Evolutionary conservation across 2,329 filamentous ascomycete species (phyloP).

Genomic region (Tolypocladium capitatum): DNA sequence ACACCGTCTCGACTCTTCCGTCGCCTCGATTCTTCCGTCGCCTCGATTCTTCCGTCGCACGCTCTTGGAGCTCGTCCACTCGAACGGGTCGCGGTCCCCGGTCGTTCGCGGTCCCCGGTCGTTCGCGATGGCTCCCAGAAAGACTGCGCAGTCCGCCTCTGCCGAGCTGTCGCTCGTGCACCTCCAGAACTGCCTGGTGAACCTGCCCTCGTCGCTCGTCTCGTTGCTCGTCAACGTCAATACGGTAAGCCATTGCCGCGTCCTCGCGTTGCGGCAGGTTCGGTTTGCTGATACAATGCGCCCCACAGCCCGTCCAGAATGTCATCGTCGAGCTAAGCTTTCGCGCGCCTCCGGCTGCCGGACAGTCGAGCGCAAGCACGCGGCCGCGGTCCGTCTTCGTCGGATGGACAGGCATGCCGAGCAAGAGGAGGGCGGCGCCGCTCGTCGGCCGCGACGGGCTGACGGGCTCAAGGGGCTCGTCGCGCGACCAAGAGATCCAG

Average conservation of each 20-base stretch:
- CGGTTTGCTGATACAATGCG: conserved; percentile 8
- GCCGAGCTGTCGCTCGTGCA: conserved; percentile 78
- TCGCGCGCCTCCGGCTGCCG: conserved; percentile 32
- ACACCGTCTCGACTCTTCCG: neutral
- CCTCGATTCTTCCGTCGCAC: conserved; percentile 1
- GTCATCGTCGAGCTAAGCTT: conserved; percentile 86
- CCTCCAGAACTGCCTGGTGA: conserved; percentile 89
- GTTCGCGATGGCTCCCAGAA: conserved; percentile 32
- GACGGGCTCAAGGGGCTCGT: conserved; percentile 40
- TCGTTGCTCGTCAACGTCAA: conserved; percentile 79
- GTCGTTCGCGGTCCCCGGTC: conserved; percentile 2
- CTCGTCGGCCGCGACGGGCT: conserved; percentile 65
- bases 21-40: neutral
- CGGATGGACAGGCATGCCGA: conserved; percentile 97
- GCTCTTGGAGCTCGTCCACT: neutral
- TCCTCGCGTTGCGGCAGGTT: neutral
- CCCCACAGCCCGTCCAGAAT: conserved; percentile 71
- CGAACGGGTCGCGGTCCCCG: neutral
- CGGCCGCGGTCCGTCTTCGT: conserved; percentile 64
- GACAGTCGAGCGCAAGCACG: conserved; percentile 31
- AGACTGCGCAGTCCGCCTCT: conserved; percentile 49
- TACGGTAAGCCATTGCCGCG: conserved; percentile 47
- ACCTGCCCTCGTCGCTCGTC: conserved; percentile 75
- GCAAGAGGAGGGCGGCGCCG: conserved; percentile 66
- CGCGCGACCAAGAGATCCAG: conserved; percentile 61